These are phyloP conservation scores for Citrus medica DNA, from an alignment of 345 rosid species.

Conservation along the genomic window DNA sequence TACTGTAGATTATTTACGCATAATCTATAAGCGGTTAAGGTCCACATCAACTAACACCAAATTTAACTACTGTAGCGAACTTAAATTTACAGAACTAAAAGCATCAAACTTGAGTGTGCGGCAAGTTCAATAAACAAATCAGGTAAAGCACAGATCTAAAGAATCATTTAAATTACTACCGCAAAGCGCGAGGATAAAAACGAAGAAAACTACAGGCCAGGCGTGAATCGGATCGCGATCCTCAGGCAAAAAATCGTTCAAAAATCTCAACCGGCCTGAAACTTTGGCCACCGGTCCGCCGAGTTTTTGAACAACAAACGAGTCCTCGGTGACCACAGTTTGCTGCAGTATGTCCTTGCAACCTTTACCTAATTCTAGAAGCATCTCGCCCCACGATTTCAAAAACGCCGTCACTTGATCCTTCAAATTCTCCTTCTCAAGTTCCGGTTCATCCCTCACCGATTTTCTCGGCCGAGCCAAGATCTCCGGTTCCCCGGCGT, in stretches of 20 bases:
- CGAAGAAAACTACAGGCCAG: constrained; percentile 81
- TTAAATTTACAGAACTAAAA: too few relatives aligned
- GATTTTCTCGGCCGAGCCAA: constrained; percentile 14
- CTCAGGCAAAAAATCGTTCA: constrained; percentile 92
- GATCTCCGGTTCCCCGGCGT: constrained; percentile 37
- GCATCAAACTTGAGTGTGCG: not conserved
- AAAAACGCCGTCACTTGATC: constrained; percentile 70
- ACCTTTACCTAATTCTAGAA: constrained; percentile 73
- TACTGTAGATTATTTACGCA: not conserved
- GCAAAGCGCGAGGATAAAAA: constrained; percentile 65
- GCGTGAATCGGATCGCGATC: constrained; percentile 89
- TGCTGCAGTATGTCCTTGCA: constrained; percentile 65
- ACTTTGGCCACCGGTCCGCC: constrained; percentile 63
- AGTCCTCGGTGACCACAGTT: constrained; percentile 63
- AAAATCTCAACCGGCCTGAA: constrained; percentile 55
- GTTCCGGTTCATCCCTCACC: constrained; percentile 16
- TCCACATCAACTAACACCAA: not conserved
- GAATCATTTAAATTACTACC: constrained; percentile 30
- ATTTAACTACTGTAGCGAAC: not conserved
- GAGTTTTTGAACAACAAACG: constrained; percentile 67
- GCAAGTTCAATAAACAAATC: not conserved
- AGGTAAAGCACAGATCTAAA: not conserved
- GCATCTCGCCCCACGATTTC: constrained; percentile 93
- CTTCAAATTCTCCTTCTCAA: constrained; percentile 50
- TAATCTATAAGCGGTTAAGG: not conserved